phyloP scores from a whole-genome alignment of 1,284 basidiomycete genomes.

The Ceratobasidium sp. region DNA sequence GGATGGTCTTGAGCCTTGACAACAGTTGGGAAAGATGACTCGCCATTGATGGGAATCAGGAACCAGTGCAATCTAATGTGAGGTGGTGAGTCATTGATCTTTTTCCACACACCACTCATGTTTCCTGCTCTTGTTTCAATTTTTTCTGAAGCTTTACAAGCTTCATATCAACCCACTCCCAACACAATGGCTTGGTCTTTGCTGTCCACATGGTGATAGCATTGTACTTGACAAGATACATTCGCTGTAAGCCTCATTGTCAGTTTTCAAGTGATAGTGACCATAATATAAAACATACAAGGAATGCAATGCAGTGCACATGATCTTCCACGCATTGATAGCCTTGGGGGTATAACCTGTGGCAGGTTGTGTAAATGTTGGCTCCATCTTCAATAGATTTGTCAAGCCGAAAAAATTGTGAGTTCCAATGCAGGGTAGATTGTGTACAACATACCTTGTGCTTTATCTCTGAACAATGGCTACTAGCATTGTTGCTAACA shows the following conservation, averaged over 20 bases:
- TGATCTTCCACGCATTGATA: background rate
- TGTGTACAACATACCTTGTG: no score
- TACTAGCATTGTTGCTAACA: no score
- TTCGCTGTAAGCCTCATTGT: background rate
- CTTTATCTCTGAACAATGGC: background rate
- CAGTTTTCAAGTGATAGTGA: background rate
- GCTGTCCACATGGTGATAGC: background rate
- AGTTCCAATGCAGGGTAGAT: no score
- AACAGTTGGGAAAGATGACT: background rate
- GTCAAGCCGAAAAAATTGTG: no score
- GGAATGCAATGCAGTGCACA: background rate
- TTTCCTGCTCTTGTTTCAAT: background rate
- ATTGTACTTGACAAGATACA: background rate
- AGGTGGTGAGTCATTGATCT: no score
- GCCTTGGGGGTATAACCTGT: background rate
- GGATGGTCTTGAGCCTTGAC: background rate
- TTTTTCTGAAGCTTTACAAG: conserved; percentile 1
- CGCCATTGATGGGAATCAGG: background rate
- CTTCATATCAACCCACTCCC: background rate
- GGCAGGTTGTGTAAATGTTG: background rate
- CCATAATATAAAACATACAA: background rate
- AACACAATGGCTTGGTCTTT: background rate
- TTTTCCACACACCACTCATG: no score
- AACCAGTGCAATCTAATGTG: no score
- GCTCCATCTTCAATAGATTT: background rate